Evolutionary conservation across 768 basidiomycete species (phyloP), one percentile per base, ranked within the genome.

Genomic region (Pseudohyphozyma bogoriensis): DNA sequence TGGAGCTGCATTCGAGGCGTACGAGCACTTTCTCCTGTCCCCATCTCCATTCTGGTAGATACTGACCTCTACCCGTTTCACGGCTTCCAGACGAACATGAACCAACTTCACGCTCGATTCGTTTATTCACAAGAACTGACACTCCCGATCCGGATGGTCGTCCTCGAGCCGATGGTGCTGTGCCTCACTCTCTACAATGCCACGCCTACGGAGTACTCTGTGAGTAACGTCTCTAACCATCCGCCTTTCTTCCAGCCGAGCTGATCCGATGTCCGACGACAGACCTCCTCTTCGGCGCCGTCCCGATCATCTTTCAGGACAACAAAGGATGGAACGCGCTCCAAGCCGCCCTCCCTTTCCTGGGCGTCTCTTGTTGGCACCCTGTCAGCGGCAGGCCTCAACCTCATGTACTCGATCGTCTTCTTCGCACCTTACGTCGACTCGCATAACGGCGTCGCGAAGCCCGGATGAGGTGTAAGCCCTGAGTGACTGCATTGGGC

Each of bases 351-450:
- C 56, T 74, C 13, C 72, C 73, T 8, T 74, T 73, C 64, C 64
- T 75, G 15, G 70, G 69, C 33, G 68, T 70, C n/a, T 10, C 51
- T 74, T n/a, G 66, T 73, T 18, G 73, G 74, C 4, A 71, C 66
- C 10, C 57, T 75, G 31, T 61, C 70, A 29, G 73, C 74, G 7
- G 74, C 70, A 13, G 56, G 39, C 0, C 64, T 74, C 57, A 74
- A 73, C 59, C 63, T 69, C 33, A n/a, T 18, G 4, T 56, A 56
- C 45, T 36, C 32, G 16, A 15, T 20, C 18, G 5, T 32, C 5
- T 46, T 57, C 3, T 57, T 65, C 33, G 60, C 51, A 39, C 51
- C 37, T 18, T 42, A 50, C 29, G 12, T 62, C 15, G 55, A 37
- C 24, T 26, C n/a, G 50, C 68, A 72, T 47, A 54, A 64, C 51